These are phyloP conservation scores for Aechmea fasciata DNA, from an alignment of 176 grass and related monocot genomes.

Conservation along the genomic window DNA sequence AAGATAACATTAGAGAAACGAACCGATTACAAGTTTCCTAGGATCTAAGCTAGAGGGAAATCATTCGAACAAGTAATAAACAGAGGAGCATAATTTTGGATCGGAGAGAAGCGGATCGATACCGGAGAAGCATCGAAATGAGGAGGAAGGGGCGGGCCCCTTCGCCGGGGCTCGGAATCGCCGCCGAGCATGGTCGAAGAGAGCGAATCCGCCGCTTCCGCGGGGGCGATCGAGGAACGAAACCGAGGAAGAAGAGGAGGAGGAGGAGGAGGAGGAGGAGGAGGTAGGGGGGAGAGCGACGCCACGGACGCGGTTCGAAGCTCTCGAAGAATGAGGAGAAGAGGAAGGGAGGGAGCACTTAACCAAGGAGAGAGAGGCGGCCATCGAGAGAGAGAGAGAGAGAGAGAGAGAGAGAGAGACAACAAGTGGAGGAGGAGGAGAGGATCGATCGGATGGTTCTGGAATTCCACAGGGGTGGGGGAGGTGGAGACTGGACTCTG, in stretches of 20 bases:
- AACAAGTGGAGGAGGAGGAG: too few relatives aligned
- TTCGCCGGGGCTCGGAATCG: neutral
- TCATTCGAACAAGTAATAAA: neutral
- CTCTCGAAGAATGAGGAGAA: neutral
- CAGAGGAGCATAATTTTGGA: neutral
- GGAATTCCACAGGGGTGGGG: too few relatives aligned
- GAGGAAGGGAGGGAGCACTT: neutral
- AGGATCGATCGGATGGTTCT: too few relatives aligned
- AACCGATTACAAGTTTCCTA: neutral
- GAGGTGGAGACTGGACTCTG: too few relatives aligned
- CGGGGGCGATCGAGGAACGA: slow-evolving; percentile 5
- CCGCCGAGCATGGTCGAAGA: slow-evolving; percentile 4
- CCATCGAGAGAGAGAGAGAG: neutral
- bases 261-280: neutral
- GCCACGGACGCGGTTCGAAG: too few relatives aligned
- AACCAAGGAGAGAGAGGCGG: slow-evolving; percentile 7
- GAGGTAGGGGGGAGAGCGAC: neutral
- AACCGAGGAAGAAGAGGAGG: slow-evolving; percentile 9
- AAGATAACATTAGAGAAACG: too few relatives aligned
- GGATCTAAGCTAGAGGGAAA: neutral
- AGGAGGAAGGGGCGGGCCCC: slow-evolving; percentile 2
- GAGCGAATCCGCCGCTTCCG: neutral
- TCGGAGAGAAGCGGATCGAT: neutral
- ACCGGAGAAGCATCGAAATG: slow-evolving; percentile 52
- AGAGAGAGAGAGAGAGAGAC: too few relatives aligned